Conservation (phyloP, 306 rosid genomes). For the Begonia masoniana region DNA sequence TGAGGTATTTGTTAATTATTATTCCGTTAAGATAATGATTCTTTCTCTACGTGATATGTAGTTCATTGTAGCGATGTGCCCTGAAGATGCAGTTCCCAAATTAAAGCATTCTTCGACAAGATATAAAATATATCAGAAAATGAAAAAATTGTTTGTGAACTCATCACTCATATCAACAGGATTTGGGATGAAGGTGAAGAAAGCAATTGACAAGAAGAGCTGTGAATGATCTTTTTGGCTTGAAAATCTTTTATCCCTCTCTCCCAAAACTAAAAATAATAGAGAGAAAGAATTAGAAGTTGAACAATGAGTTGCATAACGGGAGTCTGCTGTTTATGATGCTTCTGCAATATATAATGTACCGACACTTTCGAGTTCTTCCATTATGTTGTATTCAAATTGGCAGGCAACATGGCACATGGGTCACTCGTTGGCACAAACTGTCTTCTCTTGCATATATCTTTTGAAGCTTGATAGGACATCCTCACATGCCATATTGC, state of each 20-base stretch:
- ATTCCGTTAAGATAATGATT: no score
- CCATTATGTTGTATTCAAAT: slow-evolving; percentile 9
- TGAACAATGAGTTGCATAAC: no score
- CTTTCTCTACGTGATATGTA: no score
- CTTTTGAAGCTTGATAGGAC: slow-evolving; percentile 83
- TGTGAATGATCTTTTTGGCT: no score
- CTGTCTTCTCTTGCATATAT: slow-evolving; percentile 94
- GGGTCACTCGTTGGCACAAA: slow-evolving; percentile 97
- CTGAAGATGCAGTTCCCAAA: no score
- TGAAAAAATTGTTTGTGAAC: no score
- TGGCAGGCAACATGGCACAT: slow-evolving; percentile 99
- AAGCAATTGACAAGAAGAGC: neutral
- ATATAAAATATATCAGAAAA: no score
- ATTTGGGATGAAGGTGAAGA: neutral
- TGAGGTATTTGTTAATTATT: slow-evolving; percentile 42
- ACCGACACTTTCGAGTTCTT: neutral
- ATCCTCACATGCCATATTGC: slow-evolving; percentile 65
- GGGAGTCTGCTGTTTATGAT: no score
- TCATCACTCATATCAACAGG: no score
- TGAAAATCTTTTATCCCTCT: neutral
- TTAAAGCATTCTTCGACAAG: no score
- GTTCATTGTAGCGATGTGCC: no score
- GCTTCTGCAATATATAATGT: neutral
- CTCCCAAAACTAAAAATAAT: neutral
- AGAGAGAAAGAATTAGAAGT: neutral